These are phyloP conservation scores for Elaeis guineensis DNA, from an alignment of 176 grass and related monocot genomes.

Conservation along the genomic window DNA sequence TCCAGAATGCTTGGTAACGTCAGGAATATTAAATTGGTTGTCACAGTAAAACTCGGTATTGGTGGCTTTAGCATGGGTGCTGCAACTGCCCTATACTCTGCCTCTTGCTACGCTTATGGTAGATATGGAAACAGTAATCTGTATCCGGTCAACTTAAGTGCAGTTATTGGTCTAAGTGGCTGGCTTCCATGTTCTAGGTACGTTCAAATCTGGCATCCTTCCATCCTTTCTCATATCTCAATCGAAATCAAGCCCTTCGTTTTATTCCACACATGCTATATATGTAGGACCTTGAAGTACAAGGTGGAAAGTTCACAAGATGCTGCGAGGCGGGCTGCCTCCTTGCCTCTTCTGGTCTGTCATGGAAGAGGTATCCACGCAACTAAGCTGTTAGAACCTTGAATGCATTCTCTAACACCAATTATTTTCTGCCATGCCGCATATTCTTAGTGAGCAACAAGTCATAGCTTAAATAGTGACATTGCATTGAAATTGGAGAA, in stretches of 20 bases:
- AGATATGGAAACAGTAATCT: constrained; percentile 47
- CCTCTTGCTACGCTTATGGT: constrained; percentile 65
- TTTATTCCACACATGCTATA: not conserved
- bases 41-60: constrained; percentile 84
- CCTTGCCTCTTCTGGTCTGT: constrained; percentile 60
- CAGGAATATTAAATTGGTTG: not conserved
- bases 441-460: no score
- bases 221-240: not conserved
- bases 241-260: no score
- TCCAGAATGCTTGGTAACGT: no score
- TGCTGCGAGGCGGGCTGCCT: constrained; percentile 48
- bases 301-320: constrained; percentile 79
- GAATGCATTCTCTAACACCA: no score
- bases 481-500: no score
- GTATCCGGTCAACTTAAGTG: constrained; percentile 66
- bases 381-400: no score
- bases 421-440: no score
- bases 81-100: constrained; percentile 62
- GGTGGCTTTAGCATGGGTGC: constrained; percentile 94
- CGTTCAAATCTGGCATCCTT: not conserved
- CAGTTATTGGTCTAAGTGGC: constrained; percentile 61
- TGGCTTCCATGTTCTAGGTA: constrained; percentile 97
- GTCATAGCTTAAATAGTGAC: no score
- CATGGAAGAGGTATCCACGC: constrained; percentile 61
- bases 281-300: constrained; percentile 54